phyloP scores from a whole-genome alignment of 495 filamentous ascomycete genomes.

The Chaetomidium leptoderma region DNA sequence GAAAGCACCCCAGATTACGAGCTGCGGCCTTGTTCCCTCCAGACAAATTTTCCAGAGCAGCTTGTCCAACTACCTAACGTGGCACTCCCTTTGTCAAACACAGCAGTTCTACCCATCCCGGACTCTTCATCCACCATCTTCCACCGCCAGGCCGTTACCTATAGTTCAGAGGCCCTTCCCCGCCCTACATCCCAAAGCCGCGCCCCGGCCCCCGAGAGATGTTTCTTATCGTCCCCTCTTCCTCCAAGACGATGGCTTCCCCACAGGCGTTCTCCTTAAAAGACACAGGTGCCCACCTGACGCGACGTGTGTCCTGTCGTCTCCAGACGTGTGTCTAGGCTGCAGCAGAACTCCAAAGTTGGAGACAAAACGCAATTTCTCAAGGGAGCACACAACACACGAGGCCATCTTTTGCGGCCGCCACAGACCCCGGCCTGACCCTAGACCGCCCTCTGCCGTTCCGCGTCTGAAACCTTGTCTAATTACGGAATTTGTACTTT shows the following conservation, averaged over 20 bases:
- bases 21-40: background rate
- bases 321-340: background rate
- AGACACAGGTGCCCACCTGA: background rate
- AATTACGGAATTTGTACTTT: constrained; percentile 2
- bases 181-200: background rate
- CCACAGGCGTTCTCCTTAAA: background rate
- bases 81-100: background rate
- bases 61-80: background rate
- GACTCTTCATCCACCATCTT: background rate
- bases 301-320: background rate
- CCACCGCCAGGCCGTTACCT: background rate
- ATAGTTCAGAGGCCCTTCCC: background rate
- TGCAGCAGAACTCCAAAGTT: background rate
- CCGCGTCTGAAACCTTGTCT: constrained; percentile 11
- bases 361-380: background rate
- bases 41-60: background rate
- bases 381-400: background rate
- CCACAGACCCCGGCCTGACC: background rate
- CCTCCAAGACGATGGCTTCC: constrained; percentile 3
- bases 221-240: background rate
- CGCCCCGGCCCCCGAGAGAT: constrained; percentile 7
- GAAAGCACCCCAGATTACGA: background rate
- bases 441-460: constrained; percentile 5
- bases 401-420: background rate
- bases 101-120: background rate